phyloP scores from a whole-genome alignment of 306 rosid genomes.

The Trifolium subterraneum region DNA sequence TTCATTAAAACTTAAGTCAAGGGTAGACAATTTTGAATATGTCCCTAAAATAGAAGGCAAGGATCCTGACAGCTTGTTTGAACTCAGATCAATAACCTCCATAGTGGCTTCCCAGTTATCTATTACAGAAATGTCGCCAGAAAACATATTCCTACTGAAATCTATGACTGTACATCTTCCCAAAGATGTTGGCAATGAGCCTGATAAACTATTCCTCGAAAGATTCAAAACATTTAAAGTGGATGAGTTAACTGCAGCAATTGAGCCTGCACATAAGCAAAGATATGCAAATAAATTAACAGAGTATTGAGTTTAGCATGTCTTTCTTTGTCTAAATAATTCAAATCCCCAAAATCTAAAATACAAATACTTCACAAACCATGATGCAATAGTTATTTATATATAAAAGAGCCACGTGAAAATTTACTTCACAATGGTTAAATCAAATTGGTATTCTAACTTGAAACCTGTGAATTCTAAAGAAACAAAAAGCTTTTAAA shows the following conservation, averaged over 20 bases:
- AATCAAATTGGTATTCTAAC: slow-evolving; percentile 26
- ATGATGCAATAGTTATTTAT: slow-evolving; percentile 29
- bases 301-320: slow-evolving; percentile 13
- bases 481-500: slow-evolving; percentile 4
- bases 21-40: slow-evolving; percentile 58
- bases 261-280: slow-evolving; percentile 69
- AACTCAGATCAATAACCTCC: slow-evolving; percentile 82
- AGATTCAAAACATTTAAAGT: slow-evolving; percentile 71
- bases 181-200: slow-evolving; percentile 63
- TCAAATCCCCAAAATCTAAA: slow-evolving; percentile 14
- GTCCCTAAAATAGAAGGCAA: slow-evolving; percentile 68
- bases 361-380: slow-evolving; percentile 28
- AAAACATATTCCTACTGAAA: slow-evolving; percentile 69
- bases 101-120: slow-evolving; percentile 71
- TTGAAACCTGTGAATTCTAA: slow-evolving; percentile 27
- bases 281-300: slow-evolving; percentile 34
- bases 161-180: slow-evolving; percentile 57
- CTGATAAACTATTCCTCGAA: slow-evolving; percentile 81
- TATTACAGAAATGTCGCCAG: slow-evolving; percentile 69
- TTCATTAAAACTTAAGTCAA: slow-evolving; percentile 84
- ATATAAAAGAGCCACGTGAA: slow-evolving; percentile 27
- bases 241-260: slow-evolving; percentile 71
- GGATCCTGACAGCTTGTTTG: slow-evolving; percentile 77
- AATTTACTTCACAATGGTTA: slow-evolving; percentile 22
- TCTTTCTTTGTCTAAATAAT: slow-evolving; percentile 11